phyloP scores from a whole-genome alignment of 148 eudicot species.

The Nepenthes mirabilis region DNA sequence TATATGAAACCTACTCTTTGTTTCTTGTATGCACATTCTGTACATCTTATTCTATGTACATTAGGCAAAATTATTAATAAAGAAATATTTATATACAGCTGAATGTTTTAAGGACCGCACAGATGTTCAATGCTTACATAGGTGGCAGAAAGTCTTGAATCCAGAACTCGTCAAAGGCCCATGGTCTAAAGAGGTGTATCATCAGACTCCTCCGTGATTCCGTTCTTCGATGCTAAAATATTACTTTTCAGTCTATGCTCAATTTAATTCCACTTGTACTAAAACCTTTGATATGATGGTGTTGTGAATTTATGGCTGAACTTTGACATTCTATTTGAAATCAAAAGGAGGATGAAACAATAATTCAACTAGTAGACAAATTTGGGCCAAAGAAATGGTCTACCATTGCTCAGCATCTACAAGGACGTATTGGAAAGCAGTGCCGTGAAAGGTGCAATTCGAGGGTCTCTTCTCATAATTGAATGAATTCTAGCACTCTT shows the following conservation, averaged over 20 bases:
- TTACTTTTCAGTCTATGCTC: too few species aligned
- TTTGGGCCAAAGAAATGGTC: slow-evolving; percentile 97
- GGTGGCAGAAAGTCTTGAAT: slow-evolving; percentile 97
- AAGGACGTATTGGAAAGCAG: slow-evolving; percentile 96
- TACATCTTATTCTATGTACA: too few species aligned
- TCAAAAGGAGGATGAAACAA: slow-evolving; percentile 73
- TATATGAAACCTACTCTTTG: too few species aligned
- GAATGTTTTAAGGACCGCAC: slow-evolving; percentile 93
- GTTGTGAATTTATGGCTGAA: not conserved
- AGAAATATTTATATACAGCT: slow-evolving; percentile 34
- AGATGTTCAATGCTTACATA: slow-evolving; percentile 93
- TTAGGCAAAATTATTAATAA: not conserved
- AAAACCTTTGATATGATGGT: slow-evolving; percentile 1
- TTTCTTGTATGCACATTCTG: too few species aligned
- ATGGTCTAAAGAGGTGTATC: slow-evolving; percentile 88
- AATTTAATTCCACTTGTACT: not conserved
- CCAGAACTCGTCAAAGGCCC: slow-evolving; percentile 98
- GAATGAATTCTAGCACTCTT: too few species aligned
- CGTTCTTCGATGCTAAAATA: not conserved
- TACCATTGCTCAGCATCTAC: slow-evolving; percentile 78
- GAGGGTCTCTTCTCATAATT: too few species aligned
- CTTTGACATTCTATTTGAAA: not conserved
- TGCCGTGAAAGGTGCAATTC: slow-evolving; percentile 72
- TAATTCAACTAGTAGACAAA: slow-evolving; percentile 62
- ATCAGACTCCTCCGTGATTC: not conserved